A percentile compares a stretch with the other conserved stretches of the same genome.
Conservation (phyloP, 768 basidiomycete species). For the Trametes meyenii region DNA sequence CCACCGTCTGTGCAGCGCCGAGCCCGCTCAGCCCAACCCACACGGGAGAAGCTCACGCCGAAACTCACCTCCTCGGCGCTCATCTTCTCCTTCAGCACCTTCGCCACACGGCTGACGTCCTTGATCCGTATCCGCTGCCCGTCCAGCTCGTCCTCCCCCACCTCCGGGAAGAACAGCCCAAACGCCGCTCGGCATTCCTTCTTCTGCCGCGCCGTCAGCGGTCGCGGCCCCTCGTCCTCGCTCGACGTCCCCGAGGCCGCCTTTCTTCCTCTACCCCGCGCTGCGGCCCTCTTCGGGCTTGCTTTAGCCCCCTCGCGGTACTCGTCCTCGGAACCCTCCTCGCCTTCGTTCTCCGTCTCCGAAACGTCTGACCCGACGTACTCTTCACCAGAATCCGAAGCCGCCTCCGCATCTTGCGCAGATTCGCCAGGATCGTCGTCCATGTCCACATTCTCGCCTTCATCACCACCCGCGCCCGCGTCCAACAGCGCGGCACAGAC, state of each 20-base stretch:
- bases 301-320: slow-evolving; percentile 13
- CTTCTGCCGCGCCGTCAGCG: slow-evolving; percentile 56
- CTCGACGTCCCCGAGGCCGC: background rate
- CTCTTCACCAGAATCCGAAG: slow-evolving; percentile 35
- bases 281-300: slow-evolving; percentile 5
- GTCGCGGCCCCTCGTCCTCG: background rate
- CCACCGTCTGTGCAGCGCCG: slow-evolving; percentile 59
- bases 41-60: background rate
- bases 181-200: slow-evolving; percentile 61
- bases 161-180: slow-evolving; percentile 71
- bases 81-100: slow-evolving; percentile 69
- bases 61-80: slow-evolving; percentile 71
- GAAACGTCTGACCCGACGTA: too few species aligned
- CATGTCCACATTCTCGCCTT: slow-evolving; percentile 34
- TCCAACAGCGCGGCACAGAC: slow-evolving; percentile 75
- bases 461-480: slow-evolving; percentile 28
- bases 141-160: slow-evolving; percentile 47
- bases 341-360: too few species aligned
- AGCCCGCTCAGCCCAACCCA: background rate
- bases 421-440: slow-evolving; percentile 34
- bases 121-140: slow-evolving; percentile 62
- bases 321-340: slow-evolving; percentile 9
- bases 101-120: slow-evolving; percentile 63
- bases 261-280: background rate
- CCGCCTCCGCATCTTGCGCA: slow-evolving; percentile 29